Evolutionary conservation across 495 filamentous ascomycete species (phyloP).

Genomic region (Rusavskia elegans): DNA sequence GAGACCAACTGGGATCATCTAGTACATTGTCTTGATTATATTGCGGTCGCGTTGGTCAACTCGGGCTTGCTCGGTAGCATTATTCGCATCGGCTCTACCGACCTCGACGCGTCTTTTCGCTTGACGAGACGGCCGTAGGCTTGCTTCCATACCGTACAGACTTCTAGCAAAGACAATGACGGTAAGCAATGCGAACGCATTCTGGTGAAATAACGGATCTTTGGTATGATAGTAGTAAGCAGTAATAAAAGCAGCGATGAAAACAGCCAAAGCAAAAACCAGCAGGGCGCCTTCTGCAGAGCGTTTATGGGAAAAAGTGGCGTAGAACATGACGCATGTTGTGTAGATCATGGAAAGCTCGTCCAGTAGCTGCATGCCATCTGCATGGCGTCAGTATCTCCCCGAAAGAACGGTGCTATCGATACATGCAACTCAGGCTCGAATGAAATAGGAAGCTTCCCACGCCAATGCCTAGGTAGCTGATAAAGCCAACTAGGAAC

Average conservation of each 20-base stretch:
- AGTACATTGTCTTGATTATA: slow-evolving; percentile 60
- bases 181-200: slow-evolving; percentile 68
- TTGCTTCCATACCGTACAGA: slow-evolving; percentile 81
- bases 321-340: slow-evolving; percentile 82
- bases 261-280: slow-evolving; percentile 42
- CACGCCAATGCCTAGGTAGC: slow-evolving; percentile 60
- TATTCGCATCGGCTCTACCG: slow-evolving; percentile 9
- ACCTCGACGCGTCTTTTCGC: slow-evolving; percentile 21
- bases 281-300: slow-evolving; percentile 32
- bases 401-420: too few species aligned
- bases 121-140: slow-evolving; percentile 39
- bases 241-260: slow-evolving; percentile 65
- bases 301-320: slow-evolving; percentile 61
- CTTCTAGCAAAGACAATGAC: slow-evolving; percentile 55
- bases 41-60: slow-evolving; percentile 37
- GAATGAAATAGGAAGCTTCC: slow-evolving; percentile 74
- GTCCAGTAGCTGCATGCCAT: slow-evolving; percentile 97
- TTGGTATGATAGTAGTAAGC: slow-evolving; percentile 87
- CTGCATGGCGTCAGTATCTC: slow-evolving; percentile 24
- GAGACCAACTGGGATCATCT: slow-evolving; percentile 54
- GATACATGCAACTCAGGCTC: slow-evolving; percentile 55
- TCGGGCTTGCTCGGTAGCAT: slow-evolving; percentile 4
- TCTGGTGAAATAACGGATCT: slow-evolving; percentile 85
- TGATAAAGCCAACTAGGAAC: slow-evolving; percentile 53
- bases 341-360: slow-evolving; percentile 98